Conservation (phyloP, 2,329 filamentous ascomycete genomes). For the Diaporthe sp. region DNA sequence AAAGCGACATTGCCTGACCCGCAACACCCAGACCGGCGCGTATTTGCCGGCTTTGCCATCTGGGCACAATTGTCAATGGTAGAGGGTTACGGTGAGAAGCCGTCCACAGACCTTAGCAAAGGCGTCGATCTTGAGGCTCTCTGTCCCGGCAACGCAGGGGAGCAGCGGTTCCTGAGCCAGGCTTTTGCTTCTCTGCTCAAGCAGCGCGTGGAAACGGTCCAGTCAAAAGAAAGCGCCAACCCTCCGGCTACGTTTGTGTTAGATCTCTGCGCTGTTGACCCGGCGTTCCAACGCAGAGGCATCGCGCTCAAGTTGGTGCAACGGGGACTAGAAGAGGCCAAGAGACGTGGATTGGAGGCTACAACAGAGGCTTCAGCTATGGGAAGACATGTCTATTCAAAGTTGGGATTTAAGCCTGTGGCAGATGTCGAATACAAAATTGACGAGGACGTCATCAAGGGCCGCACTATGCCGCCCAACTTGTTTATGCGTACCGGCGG, state of each 20-base stretch:
- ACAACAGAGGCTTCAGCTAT: conserved; percentile 59
- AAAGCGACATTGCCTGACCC: conserved; percentile 60
- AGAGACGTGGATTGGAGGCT: conserved; percentile 51
- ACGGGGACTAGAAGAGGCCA: conserved; percentile 59
- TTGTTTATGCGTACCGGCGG: conserved; percentile 56
- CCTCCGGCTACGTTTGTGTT: conserved; percentile 61
- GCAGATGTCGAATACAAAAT: conserved; percentile 54
- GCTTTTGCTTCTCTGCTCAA: conserved; percentile 54
- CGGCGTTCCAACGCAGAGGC: conserved; percentile 61
- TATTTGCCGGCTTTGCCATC: conserved; percentile 63
- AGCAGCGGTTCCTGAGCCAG: conserved; percentile 59
- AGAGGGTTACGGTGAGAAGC: conserved; percentile 57
- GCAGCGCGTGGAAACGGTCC: conserved; percentile 53
- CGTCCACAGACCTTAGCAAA: conserved; percentile 45
- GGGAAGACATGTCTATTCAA: conserved; percentile 58
- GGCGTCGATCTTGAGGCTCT: conserved; percentile 47
- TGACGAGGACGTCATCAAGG: conserved; percentile 52
- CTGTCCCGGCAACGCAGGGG: conserved; percentile 54
- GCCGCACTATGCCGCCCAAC: conserved; percentile 51
- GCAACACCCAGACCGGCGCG: conserved; percentile 38
- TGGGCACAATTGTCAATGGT: conserved; percentile 65
- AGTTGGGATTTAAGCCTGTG: conserved; percentile 56
- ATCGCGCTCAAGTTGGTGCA: conserved; percentile 56
- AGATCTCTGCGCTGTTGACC: conserved; percentile 63
- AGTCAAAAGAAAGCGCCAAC: conserved; percentile 48